These are phyloP conservation scores for Populus pruinosa DNA, from an alignment of 345 rosid genomes.

Conservation along the genomic window DNA sequence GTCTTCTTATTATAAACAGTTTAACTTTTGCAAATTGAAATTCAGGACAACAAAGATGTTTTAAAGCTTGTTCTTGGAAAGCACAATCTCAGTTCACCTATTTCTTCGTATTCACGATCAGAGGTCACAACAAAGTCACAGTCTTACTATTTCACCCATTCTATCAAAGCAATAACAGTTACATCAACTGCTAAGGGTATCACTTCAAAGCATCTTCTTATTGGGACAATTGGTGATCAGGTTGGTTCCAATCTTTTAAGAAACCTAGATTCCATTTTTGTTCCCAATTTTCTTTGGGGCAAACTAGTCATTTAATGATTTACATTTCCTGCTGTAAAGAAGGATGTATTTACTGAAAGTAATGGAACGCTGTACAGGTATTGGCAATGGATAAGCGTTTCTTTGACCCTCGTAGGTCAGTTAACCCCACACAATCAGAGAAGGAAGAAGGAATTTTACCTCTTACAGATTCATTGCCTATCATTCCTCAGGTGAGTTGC, in stretches of 20 bases:
- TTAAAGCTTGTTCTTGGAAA: slow-evolving; percentile 90
- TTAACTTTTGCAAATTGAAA: slow-evolving; percentile 18
- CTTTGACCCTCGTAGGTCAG: slow-evolving; percentile 86
- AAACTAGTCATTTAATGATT: neutral
- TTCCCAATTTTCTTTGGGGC: neutral
- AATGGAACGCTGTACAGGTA: slow-evolving; percentile 40
- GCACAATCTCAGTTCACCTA: slow-evolving; percentile 87
- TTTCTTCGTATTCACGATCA: slow-evolving; percentile 79
- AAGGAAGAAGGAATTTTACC: slow-evolving; percentile 95
- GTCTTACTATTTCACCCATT: slow-evolving; percentile 89
- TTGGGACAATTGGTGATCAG: slow-evolving; percentile 89
- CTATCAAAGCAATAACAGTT: slow-evolving; percentile 78
- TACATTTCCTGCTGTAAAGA: neutral
- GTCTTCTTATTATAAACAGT: neutral
- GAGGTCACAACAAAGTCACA: slow-evolving; percentile 88
- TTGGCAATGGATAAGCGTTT: slow-evolving; percentile 89
- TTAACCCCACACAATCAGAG: slow-evolving; percentile 95
- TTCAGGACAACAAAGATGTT: slow-evolving; percentile 94
- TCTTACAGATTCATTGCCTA: slow-evolving; percentile 84
- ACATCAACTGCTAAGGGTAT: slow-evolving; percentile 97
- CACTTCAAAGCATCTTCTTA: slow-evolving; percentile 96
- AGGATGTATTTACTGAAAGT: neutral
- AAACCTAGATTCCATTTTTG: neutral
- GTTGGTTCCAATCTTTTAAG: slow-evolving; percentile 31
- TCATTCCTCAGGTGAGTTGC: slow-evolving; percentile 77